These are phyloP conservation scores for Fusarium luffae DNA, from an alignment of 2,329 filamentous ascomycete genomes.

Conservation along the genomic window DNA sequence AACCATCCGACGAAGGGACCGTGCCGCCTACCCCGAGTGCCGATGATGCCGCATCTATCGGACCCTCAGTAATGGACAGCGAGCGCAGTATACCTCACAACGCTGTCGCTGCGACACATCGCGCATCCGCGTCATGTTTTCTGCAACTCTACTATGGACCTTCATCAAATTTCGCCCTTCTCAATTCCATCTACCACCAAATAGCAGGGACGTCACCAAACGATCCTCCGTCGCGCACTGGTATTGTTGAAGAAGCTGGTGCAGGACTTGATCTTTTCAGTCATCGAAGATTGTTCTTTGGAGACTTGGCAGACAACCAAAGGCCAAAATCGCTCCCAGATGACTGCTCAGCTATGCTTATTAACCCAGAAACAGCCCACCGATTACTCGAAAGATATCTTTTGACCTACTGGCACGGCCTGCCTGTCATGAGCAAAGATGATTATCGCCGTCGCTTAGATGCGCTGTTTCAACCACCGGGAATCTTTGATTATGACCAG, in stretches of 20 bases:
- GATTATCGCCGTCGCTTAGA: constrained; percentile 51
- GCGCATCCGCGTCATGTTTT: constrained; percentile 56
- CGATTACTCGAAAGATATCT: constrained; percentile 54
- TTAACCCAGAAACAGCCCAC: constrained; percentile 53
- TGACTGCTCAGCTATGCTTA: constrained; percentile 48
- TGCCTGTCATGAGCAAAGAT: constrained; percentile 51
- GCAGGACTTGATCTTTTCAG: constrained; percentile 49
- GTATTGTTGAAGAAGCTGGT: constrained; percentile 47
- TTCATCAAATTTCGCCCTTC: constrained; percentile 58
- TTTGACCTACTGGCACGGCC: constrained; percentile 53
- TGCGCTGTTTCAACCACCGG: constrained; percentile 49
- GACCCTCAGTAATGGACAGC: constrained; percentile 29
- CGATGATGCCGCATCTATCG: constrained; percentile 15
- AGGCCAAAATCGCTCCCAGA: constrained; percentile 41
- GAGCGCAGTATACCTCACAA: constrained; percentile 50
- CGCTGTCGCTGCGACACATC: constrained; percentile 60
- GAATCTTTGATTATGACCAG: constrained; percentile 48
- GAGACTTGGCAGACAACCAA: constrained; percentile 52
- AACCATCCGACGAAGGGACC: constrained; percentile 38
- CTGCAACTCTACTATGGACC: constrained; percentile 60
- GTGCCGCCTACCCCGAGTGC: constrained; percentile 34
- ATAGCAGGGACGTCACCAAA: constrained; percentile 45
- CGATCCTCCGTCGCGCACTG: constrained; percentile 38
- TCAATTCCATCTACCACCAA: constrained; percentile 49
- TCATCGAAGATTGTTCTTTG: constrained; percentile 47